Conservation (phyloP, 2,329 filamentous ascomycete species). For the Harringtonia aguacate region DNA sequence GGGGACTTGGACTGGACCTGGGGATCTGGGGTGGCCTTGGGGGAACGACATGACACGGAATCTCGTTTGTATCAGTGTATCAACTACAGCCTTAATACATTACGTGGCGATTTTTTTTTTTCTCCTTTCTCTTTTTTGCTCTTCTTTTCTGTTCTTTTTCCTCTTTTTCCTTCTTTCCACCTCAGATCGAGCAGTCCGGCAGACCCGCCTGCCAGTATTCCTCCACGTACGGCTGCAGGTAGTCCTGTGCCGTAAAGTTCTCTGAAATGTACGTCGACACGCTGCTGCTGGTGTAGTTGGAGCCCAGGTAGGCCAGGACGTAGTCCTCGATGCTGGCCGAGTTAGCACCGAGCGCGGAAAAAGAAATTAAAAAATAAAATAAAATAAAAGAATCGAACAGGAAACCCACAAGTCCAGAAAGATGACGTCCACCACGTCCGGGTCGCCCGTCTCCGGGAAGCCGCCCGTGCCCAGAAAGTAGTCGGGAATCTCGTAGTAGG, state of each 20-base stretch:
- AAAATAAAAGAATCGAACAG: neutral
- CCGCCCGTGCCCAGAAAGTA: constrained; percentile 38
- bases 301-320: constrained; percentile 25
- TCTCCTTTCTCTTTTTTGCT: too few relatives aligned
- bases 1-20: too few relatives aligned
- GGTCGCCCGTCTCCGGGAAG: constrained; percentile 31
- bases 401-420: constrained; percentile 39
- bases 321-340: constrained; percentile 24
- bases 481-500: constrained; percentile 34
- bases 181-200: constrained; percentile 22
- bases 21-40: neutral
- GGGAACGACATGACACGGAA: too few relatives aligned
- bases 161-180: too few relatives aligned
- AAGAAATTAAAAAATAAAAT: neutral
- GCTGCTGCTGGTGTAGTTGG: constrained; percentile 21
- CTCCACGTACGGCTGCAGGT: constrained; percentile 27
- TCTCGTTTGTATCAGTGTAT: too few relatives aligned
- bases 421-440: constrained; percentile 38
- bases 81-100: too few relatives aligned
- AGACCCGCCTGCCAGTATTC: constrained; percentile 24
- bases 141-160: too few relatives aligned
- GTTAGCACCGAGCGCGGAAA: too few relatives aligned
- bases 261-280: constrained; percentile 28
- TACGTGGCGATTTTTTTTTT: too few relatives aligned
- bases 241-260: constrained; percentile 28